Evolutionary conservation across 805 yeast genomes (phyloP), one percentile per base, ranked within the genome.

Genomic region (Martiniozyma abietophila): DNA sequence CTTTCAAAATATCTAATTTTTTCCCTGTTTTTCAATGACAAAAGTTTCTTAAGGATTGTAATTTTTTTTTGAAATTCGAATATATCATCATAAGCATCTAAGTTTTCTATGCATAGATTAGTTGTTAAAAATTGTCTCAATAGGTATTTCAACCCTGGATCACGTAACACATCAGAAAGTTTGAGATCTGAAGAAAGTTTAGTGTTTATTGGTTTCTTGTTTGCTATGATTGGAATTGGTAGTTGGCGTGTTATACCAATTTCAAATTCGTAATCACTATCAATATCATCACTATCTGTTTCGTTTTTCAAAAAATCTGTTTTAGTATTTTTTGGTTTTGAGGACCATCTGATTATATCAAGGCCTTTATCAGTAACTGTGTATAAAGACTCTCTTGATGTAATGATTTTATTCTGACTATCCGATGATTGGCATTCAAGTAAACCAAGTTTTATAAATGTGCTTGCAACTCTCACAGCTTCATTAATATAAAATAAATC

Each of bases 61-160:
- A 71, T 57, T 42, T 65, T 68, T 41, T 65, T 68, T 9, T 64
- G 61, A 40, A 77, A 70, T 31, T 67, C 67, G 30, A 62, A 61
- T 31, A 82, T 65, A 38, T 75, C 81, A 34, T 68, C 54, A 50
- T 73, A 82, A 3, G 80, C 84, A 42, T 78, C 77, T n/a, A 82
- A 52, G 46, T 83, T 85, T 49, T 85, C 96, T 2, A 69, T 69
- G 49, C 94, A 84, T 36, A 67, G 64, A 33, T 75, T 80, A 20
- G 64, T 67, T 32, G 69, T 73, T 33, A 85, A 52, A 50, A 81
- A 85, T n/a, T 62, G 59, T 41, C 74, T 65, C 54, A 85, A 82
- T 8, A 83, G 54, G 35, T 71, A 74, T 35, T 80, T 64, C 61
- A 78, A 59, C 0, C 92, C 95, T 0, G 95, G 94, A 51, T 85